Base-by-base conservation (phyloP, 441 rosid genomes). In the Euphorbia celastroides region DNA sequence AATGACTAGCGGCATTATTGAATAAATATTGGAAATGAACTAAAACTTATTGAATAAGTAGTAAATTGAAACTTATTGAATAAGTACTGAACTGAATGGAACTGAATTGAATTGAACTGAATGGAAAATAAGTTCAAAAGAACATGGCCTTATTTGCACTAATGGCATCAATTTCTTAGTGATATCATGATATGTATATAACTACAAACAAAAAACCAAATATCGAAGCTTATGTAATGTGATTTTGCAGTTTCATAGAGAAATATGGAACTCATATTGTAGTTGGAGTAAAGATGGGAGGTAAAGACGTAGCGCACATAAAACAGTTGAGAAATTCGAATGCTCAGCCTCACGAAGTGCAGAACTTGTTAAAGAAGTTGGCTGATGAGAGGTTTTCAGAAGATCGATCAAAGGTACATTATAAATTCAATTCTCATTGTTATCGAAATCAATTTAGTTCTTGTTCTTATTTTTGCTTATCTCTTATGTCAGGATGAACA, bases 251-350 rank as follows among this genome's bases (percentile, higher is more conserved):
- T 69, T 93, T 93, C 70, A 89, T 93, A n/a, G 86, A 88, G 78
- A 88, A 74, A 62, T 91, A 88, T 64, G 99, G 99, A 61, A 93
- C 99, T 30, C 99, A 91, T 66, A 67, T 93, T 3, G 74, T 91
- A 10, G 93, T 83, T 50, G 99, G 97, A 41, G 48, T 93, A 25
- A 74, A 92, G 51, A 73, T 93, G 2, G 99, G 99, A 17, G 99
- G 99, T 13, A 74, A 85, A 48, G 96, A 93, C 67, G 64, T 88
- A 63, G 67, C 89, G 66, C 83, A 85, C 60, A 34, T 86, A 72
- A 94, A 91, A 82, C 97, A 94, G 79, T 60, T 71, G 16, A 88
- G 81, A 66, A 86, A 72, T 36, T 91, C 99, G 42, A 77, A 66
- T 75, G 83, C 80, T 25, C 77, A 81, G 62, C 76, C 93, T 44